Conservation (phyloP, 2,329 filamentous ascomycete species). For the Daldinia sp. region DNA sequence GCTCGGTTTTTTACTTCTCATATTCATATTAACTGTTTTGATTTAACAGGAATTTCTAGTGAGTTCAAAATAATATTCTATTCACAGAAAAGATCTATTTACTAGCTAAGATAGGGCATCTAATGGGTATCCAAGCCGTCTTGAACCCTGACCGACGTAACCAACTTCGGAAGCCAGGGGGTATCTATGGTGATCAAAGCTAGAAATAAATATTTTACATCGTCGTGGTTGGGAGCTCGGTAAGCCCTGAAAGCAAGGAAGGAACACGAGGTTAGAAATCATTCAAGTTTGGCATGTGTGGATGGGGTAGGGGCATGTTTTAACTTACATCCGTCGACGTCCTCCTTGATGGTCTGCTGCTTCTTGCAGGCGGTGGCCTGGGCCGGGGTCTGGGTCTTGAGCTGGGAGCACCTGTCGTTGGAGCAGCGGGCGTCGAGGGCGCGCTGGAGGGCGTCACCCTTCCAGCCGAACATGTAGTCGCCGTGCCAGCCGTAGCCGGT, state of each 20-base stretch:
- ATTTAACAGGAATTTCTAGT: neutral
- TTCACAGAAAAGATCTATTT: constrained; percentile 20
- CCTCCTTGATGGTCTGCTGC: constrained; percentile 41
- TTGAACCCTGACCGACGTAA: constrained; percentile 15
- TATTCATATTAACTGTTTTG: neutral
- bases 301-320: neutral
- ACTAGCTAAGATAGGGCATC: constrained; percentile 25
- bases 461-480: constrained; percentile 54
- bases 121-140: constrained; percentile 24
- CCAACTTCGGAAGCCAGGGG: constrained; percentile 3
- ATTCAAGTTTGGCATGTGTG: neutral
- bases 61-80: constrained; percentile 3
- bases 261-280: constrained; percentile 18
- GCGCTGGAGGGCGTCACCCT: constrained; percentile 52
- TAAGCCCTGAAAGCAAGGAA: constrained; percentile 29
- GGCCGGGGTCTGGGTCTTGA: constrained; percentile 43
- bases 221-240: constrained; percentile 33
- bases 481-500: constrained; percentile 53
- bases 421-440: constrained; percentile 50
- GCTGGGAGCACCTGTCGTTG: constrained; percentile 44
- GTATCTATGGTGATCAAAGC: constrained; percentile 21
- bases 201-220: constrained; percentile 32
- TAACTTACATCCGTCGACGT: constrained; percentile 42
- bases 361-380: constrained; percentile 46
- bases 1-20: neutral